Base-by-base conservation (phyloP, 768 basidiomycete genomes). In the Auricularia cornea region DNA sequence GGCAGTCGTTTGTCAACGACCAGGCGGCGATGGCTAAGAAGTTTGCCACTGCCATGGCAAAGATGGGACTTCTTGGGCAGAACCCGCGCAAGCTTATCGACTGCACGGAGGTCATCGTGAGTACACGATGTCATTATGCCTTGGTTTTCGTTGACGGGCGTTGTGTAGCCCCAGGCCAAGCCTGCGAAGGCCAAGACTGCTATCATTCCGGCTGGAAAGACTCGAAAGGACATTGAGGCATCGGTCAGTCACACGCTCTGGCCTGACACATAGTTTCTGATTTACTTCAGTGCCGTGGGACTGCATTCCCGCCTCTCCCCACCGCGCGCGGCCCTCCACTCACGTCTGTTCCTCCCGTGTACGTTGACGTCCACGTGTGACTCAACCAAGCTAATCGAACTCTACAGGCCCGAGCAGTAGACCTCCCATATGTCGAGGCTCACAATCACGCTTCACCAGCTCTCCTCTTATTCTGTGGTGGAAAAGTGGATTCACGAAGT, bases 11-110 rank as follows among this genome's bases (percentile, higher is more conserved):
- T 63, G 44, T 75, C 32, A 73, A 75, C 28, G 30, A 77, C 64
- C 77, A 77, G 63, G 65, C 71, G 18, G 70, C 67, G 57, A 72
- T 80, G 68, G 69, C 71, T 23, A 63, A 65, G 32, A 71, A 67
- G 2, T 80, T 80, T 74, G 73, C 71, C n/a, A 71, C 71, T 18
- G 80, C 76, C 18, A 78, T 81, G 77, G 68, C 71, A 35, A 82
- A 81, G 69, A 66, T 81, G 30, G 75, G 78, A 8, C 64, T 78
- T 20, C 63, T 81, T 41, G 81, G 79, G 20, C 78, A 80, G 48
- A 72, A 80, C 65, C 62, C 63, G 14, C 68, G 63, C 61, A 66
- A 70, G 4, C 62, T 81, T 63, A 71, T 77, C 38, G 80, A 81
- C 69, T 81, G 80, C 68, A 77, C 76, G 3, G 79, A 80, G 51